Conservation (phyloP, 257 asterid genomes). For the Buddleja alternifolia region DNA sequence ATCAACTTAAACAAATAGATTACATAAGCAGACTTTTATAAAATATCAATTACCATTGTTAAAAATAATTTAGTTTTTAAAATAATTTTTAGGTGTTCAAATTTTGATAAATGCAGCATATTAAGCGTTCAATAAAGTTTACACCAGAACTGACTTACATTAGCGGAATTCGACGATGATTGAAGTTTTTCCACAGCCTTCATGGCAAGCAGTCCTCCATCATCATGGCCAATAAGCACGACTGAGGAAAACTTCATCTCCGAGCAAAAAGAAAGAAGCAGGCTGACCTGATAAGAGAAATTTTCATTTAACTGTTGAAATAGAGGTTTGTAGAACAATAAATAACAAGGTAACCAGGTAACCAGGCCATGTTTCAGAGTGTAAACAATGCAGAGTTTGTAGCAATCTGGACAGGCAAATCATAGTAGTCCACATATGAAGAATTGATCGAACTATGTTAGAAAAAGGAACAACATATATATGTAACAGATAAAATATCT, state of each 20-base stretch:
- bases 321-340: conserved; percentile 15
- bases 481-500: neutral
- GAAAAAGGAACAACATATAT: neutral
- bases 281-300: conserved; percentile 63
- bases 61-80: neutral
- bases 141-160: conserved; percentile 44
- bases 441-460: conserved; percentile 1
- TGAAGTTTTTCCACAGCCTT: conserved; percentile 77
- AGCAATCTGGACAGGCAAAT: neutral
- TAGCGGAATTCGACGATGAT: conserved; percentile 49
- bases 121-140: neutral
- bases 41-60: neutral
- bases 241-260: conserved; percentile 82
- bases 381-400: conserved; percentile 1
- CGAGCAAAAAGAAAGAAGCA: conserved; percentile 77
- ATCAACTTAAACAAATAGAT: neutral
- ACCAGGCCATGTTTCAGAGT: neutral
- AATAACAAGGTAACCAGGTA: neutral
- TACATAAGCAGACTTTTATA: neutral
- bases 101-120: neutral
- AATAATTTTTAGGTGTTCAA: neutral
- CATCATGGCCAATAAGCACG: conserved; percentile 85
- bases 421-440: neutral
- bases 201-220: conserved; percentile 87
- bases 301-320: conserved; percentile 7